Evolutionary conservation across 768 basidiomycete genomes (phyloP), one percentile per base, ranked within the genome.

Genomic region (Lepiota venenata): DNA sequence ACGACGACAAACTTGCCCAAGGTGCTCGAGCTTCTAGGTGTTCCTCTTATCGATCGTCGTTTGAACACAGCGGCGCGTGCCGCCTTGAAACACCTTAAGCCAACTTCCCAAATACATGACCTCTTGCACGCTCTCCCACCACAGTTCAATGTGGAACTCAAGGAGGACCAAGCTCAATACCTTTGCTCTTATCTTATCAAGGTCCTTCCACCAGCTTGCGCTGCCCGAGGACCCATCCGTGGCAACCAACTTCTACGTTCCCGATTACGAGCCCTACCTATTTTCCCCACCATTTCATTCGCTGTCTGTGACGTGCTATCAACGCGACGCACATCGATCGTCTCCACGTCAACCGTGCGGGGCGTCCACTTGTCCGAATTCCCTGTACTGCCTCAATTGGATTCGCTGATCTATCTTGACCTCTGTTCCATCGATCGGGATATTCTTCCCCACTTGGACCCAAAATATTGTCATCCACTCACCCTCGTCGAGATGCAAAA

Each of bases 41-140:
- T 77, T 1, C 56, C 66, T 1, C 72, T 79, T 48, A 50, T 77
- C 11, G 63, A 74, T 45, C 56, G 63, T 1, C 54, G 58, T 0
- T 63, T 74, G 15, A 45, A 52, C 8, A 36, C 41, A 2, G 16
- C 52, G 2, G 66, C 66, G 0, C 64, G 65, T 4, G 18, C 25
- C 15, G 52, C 38, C 4, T 29, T 54, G 6, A 47, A 29, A 22
- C 35, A 54, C 7, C n/a, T 46, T 10, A 10, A 29, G 7, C 16
- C 45, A 29, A 46, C 35, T 18, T 54, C 52, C 8, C 29, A 54
- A 14, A 64, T 73, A 16, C 64, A 63, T 9, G 63, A 62, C 2
- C 45, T 76, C 8, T 64, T 75, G n/a, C 66, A 71, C 51, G 52
- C 61, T 0, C 47, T 72, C 21, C 46, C 60, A 32, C 47, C 55